Evolutionary conservation across 1,139 yeast genomes (phyloP).

Genomic region (Blastobotrys arbuscula): DNA sequence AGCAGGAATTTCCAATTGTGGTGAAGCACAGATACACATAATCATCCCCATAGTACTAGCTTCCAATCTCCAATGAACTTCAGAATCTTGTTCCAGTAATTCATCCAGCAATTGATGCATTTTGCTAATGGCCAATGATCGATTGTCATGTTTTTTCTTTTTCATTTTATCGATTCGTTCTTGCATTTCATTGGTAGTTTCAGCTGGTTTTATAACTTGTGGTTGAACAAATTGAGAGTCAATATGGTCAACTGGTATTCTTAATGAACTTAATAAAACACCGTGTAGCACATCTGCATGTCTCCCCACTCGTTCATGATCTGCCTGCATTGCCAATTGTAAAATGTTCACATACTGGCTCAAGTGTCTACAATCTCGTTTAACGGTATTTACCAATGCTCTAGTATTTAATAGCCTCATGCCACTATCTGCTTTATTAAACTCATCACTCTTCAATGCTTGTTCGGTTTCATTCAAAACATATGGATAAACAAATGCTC

Average conservation of each 20-base stretch:
- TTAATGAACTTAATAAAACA: slow-evolving; percentile 41
- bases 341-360: slow-evolving; percentile 45
- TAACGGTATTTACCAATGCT: slow-evolving; percentile 34
- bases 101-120: slow-evolving; percentile 17
- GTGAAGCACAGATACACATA: slow-evolving; percentile 24
- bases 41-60: slow-evolving; percentile 42
- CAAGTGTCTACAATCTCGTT: slow-evolving; percentile 53
- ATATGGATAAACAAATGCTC: slow-evolving; percentile 33
- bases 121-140: slow-evolving; percentile 21
- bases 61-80: slow-evolving; percentile 64
- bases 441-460: slow-evolving; percentile 51
- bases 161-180: slow-evolving; percentile 42
- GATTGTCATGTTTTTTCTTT: slow-evolving; percentile 47
- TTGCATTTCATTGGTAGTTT: slow-evolving; percentile 39
- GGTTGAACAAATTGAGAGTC: slow-evolving; percentile 14
- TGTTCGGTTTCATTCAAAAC: slow-evolving; percentile 47
- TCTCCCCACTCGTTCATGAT: slow-evolving; percentile 39
- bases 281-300: slow-evolving; percentile 34
- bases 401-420: slow-evolving; percentile 39
- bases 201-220: slow-evolving; percentile 48
- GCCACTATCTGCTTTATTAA: slow-evolving; percentile 62
- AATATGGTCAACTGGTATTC: slow-evolving; percentile 22
- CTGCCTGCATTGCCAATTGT: slow-evolving; percentile 53
- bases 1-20: slow-evolving; percentile 39
- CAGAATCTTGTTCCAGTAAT: slow-evolving; percentile 17